phyloP scores from a whole-genome alignment of 1,284 basidiomycete genomes.

The Cryptococcus hybrid region DNA sequence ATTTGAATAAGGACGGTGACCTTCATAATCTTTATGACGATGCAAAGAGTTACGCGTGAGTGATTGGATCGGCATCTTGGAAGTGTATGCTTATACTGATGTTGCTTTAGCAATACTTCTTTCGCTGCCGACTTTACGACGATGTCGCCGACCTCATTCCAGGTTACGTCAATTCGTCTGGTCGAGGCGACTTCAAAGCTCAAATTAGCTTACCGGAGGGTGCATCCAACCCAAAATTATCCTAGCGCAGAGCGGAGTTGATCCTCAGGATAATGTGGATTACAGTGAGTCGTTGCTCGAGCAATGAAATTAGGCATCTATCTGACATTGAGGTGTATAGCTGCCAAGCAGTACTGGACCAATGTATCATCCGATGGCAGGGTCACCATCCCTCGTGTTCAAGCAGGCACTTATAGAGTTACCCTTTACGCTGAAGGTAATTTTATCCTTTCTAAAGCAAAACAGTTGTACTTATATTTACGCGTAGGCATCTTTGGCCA shows the following conservation, averaged over 20 bases:
- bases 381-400: slow-evolving; percentile 28
- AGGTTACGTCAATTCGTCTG: slow-evolving; percentile 22
- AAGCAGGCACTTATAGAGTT: slow-evolving; percentile 35
- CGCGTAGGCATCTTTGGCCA: slow-evolving; percentile 27
- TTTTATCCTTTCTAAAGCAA: slow-evolving; percentile 11
- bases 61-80: neutral
- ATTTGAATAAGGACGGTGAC: slow-evolving; percentile 9
- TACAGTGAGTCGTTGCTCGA: neutral
- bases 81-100: neutral
- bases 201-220: slow-evolving; percentile 23
- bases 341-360: slow-evolving; percentile 34
- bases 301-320: too few species aligned
- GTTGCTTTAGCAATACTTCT: slow-evolving; percentile 5
- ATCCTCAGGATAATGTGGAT: neutral
- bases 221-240: slow-evolving; percentile 17
- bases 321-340: neutral
- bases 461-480: neutral
- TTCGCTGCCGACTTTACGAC: slow-evolving; percentile 36
- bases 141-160: slow-evolving; percentile 27
- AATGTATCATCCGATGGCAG: slow-evolving; percentile 23
- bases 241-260: neutral
- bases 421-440: slow-evolving; percentile 38
- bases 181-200: slow-evolving; percentile 23
- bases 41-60: too few species aligned
- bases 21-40: too few species aligned